Evolutionary conservation across 164 flowering plant genomes (phyloP), one percentile per base, ranked within the genome.

Genomic region (Magnolia kwangsiensis): DNA sequence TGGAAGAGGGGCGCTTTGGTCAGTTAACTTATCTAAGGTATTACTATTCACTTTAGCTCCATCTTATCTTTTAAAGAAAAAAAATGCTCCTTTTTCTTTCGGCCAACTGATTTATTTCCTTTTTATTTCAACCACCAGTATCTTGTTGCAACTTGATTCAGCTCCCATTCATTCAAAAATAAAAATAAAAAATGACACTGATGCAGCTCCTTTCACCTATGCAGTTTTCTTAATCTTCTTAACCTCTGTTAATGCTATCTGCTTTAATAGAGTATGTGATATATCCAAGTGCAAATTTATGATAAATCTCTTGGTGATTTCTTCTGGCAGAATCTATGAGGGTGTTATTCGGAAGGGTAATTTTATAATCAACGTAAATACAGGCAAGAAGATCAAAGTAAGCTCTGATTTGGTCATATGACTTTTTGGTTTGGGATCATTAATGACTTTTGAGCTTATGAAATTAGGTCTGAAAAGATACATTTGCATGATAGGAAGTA

Each of bases 1-100:
- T 94, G 82, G 99, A 96, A 83, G 99, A 96, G 89, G 98, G 99
- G 69, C 90, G 96, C 31, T 96, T 94, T 87, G 99, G 99, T 80
- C 99, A 96, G 82, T 79, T 96, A 74, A 96, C 99, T 76, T 96
- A 88, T 85, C 81, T 96, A 73, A 92, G 98, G 99, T 92, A 79
- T 69, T 31, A 8, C 29, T 10, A 51, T 7, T 74, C 58, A 5
- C 14, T 63, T 70, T 18, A 27, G 27, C 68, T 65, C 27, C 9
- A 7, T 4, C 6, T 65, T 65, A 65, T 21, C 9, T 65, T 59
- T 37, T 5, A 37, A 37, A 37, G 45, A 37, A 37, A 37, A 37
- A 37, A 37, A 5, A 37, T 0, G 45, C 45, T 37, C 45, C 45
- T 5, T 37, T 37, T 37, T 37, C 45, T 37, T 37, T 37, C 0